These are phyloP conservation scores for Euphorbia schlechtendalii DNA, from an alignment of 441 rosid species.

Conservation along the genomic window DNA sequence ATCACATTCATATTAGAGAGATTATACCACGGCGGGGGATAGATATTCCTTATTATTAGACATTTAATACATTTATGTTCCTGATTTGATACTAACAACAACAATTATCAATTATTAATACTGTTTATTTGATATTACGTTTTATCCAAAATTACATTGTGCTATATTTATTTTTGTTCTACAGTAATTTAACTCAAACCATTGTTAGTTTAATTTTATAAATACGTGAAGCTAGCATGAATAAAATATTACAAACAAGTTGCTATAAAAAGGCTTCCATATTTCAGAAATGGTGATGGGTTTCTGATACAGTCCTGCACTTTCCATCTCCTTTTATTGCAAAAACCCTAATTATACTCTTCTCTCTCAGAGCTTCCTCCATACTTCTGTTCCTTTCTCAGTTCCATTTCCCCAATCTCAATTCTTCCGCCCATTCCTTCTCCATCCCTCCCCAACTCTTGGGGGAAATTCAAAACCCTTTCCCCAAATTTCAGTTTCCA, in stretches of 20 bases:
- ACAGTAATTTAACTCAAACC: too few relatives aligned
- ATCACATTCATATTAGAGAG: too few relatives aligned
- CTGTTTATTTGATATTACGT: too few relatives aligned
- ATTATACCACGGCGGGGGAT: too few relatives aligned
- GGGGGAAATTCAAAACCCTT: not conserved
- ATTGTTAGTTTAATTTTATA: not conserved
- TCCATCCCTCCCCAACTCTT: conserved; percentile 7
- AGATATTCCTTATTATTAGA: too few relatives aligned
- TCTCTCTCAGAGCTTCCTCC: conserved; percentile 28
- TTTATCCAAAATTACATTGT: too few relatives aligned
- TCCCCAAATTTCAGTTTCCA: not conserved
- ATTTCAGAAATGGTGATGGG: conserved; percentile 31
- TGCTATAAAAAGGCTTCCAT: conserved; percentile 50
- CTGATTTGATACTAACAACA: too few relatives aligned
- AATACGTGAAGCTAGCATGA: conserved; percentile 18
- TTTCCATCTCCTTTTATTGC: conserved; percentile 21
- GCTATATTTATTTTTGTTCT: too few relatives aligned
- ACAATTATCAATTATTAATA: too few relatives aligned
- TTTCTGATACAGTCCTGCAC: conserved; percentile 21
- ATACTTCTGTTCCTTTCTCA: conserved; percentile 25
- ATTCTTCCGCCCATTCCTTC: conserved; percentile 13
- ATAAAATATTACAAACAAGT: conserved; percentile 39
- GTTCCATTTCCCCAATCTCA: conserved; percentile 1
- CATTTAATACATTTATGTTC: too few relatives aligned
- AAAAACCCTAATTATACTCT: conserved; percentile 21